Base-by-base conservation (phyloP, 768 basidiomycete species). In the Mycena maculata region DNA sequence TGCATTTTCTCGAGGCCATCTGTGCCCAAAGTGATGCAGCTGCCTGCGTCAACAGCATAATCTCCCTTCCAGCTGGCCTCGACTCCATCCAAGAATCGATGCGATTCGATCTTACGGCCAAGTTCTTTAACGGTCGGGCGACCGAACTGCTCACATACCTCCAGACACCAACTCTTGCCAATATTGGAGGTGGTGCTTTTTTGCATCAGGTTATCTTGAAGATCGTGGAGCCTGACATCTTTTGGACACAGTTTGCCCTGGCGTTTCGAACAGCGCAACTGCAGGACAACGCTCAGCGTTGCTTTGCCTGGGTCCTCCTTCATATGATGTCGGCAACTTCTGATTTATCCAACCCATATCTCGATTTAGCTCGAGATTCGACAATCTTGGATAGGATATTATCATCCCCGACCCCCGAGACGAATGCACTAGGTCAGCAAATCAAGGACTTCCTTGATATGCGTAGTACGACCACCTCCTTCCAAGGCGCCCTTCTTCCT, bases 211-310 rank as follows among this genome's bases (percentile, higher is more conserved):
- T 87, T 23, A 57, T 89, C 44, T 45, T 74, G 44, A 68, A 70
- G 2, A 81, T 89, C 25, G 80, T 84, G 15, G 79, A 87, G 0
- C 87, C 86, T 0, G 82, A 86, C 1, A 77, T 87, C 31, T 88
- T 88, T 69, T 89, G 85, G 86, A 69, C 59, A 47, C 70, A 74
- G 8, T 83, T 84, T 60, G 64, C 71, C 1, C 55, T 72, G 11
- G 81, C 80, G 20, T 85, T 83, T 33, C 71, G 77, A 31, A 73
- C 71, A 20, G 75, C 76, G 18, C 68, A 71, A 7, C 72, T 86
- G 23, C 61, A 76, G 48, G 75, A 79, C 22, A 52, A 73, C 10
- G 82, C 78, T 0, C 80, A 86, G 64, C 57, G 54, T 12, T 55
- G 54, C 41, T 55, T 55, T 27, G 54, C 54, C 3, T 55, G 54